A percentile compares a stretch with the other conserved stretches of the same genome.
phyloP scores from a whole-genome alignment of 1,284 basidiomycete species.

The Athelia sp. region DNA sequence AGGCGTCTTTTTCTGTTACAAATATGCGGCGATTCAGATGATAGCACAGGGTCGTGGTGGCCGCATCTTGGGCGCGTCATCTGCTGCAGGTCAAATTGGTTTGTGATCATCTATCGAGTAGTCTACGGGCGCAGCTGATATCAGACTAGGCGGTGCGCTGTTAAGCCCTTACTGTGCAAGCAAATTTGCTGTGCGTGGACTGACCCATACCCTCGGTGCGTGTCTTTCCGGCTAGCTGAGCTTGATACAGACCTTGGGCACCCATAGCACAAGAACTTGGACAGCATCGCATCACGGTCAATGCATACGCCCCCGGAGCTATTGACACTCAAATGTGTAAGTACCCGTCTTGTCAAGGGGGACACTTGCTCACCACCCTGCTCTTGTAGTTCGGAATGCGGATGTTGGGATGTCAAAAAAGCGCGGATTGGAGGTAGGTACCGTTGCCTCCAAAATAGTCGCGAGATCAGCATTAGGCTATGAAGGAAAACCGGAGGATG shows the following conservation, averaged over 20 bases:
- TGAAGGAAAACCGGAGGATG: conserved; percentile 11
- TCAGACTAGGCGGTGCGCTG: neutral
- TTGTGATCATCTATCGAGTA: neutral
- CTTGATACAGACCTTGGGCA: neutral
- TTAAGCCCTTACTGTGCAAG: conserved; percentile 5
- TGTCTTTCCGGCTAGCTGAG: conserved; percentile 3
- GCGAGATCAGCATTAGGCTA: conserved; percentile 8
- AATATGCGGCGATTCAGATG: conserved; percentile 14
- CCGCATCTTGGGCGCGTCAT: conserved; percentile 14
- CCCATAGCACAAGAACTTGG: conserved; percentile 11
- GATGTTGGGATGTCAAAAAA: neutral
- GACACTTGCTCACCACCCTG: neutral
- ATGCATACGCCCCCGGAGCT: conserved; percentile 16
- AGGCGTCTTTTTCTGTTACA: conserved; percentile 13
- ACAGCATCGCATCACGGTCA: conserved; percentile 15
- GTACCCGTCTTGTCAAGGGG: neutral
- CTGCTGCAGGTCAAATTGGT: neutral
- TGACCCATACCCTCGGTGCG: neutral
- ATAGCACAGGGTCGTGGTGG: conserved; percentile 14
- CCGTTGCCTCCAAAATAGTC: neutral
- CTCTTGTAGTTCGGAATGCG: neutral
- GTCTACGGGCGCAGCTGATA: neutral
- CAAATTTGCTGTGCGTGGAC: conserved; percentile 6
- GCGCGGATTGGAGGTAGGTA: no score
- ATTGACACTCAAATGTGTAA: conserved; percentile 13